Evolutionary conservation across 2,329 filamentous ascomycete species (phyloP).

Genomic region (Claviceps humidiphila): DNA sequence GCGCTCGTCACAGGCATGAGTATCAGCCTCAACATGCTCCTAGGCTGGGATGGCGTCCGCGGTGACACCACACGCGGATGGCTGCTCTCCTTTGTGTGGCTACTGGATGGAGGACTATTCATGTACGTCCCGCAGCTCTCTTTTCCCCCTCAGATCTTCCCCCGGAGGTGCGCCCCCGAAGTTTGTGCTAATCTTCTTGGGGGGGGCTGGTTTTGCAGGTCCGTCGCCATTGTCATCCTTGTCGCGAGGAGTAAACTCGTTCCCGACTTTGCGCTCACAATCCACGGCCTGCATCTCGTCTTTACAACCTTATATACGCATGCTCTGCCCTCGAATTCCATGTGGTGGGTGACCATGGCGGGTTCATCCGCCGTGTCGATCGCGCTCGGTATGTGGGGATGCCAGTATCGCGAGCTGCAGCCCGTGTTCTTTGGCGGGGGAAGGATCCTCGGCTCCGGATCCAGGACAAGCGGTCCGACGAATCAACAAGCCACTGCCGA

Average conservation of each 20-base stretch:
- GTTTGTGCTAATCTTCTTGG: not conserved
- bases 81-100: conserved; percentile 44
- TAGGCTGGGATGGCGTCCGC: conserved; percentile 45
- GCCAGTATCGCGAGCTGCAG: conserved; percentile 75
- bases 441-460: conserved; percentile 20
- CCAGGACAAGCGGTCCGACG: conserved; percentile 6
- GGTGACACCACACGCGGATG: conserved; percentile 51
- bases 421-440: conserved; percentile 75
- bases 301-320: conserved; percentile 67
- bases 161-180: no score
- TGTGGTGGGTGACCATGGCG: conserved; percentile 68
- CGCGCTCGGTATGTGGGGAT: conserved; percentile 74
- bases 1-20: conserved; percentile 42
- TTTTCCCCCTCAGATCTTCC: not conserved
- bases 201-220: conserved; percentile 33
- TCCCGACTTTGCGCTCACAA: conserved; percentile 82
- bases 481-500: conserved; percentile 12
- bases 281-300: conserved; percentile 72
- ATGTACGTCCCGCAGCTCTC: conserved; percentile 24
- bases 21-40: conserved; percentile 40
- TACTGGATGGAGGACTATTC: conserved; percentile 40
- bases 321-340: conserved; percentile 58
- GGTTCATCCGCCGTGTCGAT: conserved; percentile 31
- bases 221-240: conserved; percentile 69
- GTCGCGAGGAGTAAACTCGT: conserved; percentile 86